phyloP scores from a whole-genome alignment of 2,329 filamentous ascomycete species.

The Kalaharituber pfeilii region DNA sequence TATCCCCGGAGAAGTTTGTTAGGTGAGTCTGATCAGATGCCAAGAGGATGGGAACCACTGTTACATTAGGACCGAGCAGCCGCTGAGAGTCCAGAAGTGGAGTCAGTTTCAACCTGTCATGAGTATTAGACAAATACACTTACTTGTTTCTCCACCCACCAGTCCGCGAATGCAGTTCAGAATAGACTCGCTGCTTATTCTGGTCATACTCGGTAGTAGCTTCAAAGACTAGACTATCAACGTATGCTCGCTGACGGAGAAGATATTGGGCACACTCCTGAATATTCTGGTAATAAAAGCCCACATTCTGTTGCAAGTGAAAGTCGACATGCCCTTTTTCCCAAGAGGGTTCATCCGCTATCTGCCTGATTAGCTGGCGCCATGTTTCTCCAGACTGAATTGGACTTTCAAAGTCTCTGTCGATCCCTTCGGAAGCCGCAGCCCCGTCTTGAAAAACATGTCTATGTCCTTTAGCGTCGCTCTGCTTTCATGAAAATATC shows the following conservation, averaged over 20 bases:
- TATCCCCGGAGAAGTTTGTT: slow-evolving; percentile 5
- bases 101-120: not conserved
- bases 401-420: not conserved
- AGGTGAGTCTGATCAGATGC: slow-evolving; percentile 5
- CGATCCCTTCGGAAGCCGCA: not conserved
- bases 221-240: not conserved
- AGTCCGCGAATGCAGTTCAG: slow-evolving; percentile 5
- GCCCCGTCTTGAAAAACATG: not conserved
- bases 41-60: not conserved
- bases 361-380: not conserved
- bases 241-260: not conserved
- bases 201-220: not conserved
- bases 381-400: not conserved
- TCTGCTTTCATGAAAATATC: not conserved
- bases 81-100: not conserved
- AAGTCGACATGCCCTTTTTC: not conserved
- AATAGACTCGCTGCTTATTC: not conserved
- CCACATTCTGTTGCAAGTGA: not conserved
- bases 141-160: slow-evolving; percentile 6
- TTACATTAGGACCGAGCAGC: not conserved
- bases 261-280: not conserved
- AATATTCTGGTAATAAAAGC: slow-evolving; percentile 1
- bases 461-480: not conserved
- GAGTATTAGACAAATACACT: not conserved
- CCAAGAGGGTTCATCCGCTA: not conserved